These are phyloP conservation scores for Leishmania braziliensis DNA, from an alignment of 208 protist species.

Conservation along the genomic window DNA sequence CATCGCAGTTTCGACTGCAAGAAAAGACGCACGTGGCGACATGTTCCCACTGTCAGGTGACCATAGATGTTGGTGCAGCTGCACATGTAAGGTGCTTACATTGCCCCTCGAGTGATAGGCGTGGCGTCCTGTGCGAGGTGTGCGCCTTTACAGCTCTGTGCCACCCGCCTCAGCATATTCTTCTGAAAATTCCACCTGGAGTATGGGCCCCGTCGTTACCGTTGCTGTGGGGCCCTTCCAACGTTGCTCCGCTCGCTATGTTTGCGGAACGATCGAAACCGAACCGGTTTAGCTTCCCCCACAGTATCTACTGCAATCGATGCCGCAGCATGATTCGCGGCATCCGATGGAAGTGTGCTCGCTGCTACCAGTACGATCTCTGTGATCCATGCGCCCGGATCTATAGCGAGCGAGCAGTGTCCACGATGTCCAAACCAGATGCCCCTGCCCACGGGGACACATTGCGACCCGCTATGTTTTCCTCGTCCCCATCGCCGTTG, in stretches of 20 bases:
- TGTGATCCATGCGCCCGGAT: slow-evolving; percentile 54
- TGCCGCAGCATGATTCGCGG: slow-evolving; percentile 63
- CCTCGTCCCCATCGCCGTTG: background rate
- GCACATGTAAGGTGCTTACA: slow-evolving; percentile 81
- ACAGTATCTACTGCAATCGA: slow-evolving; percentile 78
- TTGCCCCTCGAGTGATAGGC: slow-evolving; percentile 34
- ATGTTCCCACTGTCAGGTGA: slow-evolving; percentile 54
- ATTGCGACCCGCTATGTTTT: background rate
- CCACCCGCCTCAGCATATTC: slow-evolving; percentile 69
- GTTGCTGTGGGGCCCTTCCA: slow-evolving; percentile 83
- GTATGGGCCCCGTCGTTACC: slow-evolving; percentile 26
- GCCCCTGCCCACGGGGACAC: background rate
- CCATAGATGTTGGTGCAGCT: slow-evolving; percentile 48
- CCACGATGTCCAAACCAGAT: background rate
- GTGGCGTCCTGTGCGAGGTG: slow-evolving; percentile 26
- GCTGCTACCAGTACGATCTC: slow-evolving; percentile 82
- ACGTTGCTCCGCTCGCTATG: slow-evolving; percentile 56
- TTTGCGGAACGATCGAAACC: slow-evolving; percentile 48
- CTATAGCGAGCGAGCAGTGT: background rate
- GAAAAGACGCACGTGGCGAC: slow-evolving; percentile 40
- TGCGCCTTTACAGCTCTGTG: slow-evolving; percentile 25
- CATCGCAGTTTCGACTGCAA: slow-evolving; percentile 48
- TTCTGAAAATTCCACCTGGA: slow-evolving; percentile 56
- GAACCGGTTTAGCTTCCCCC: slow-evolving; percentile 47
- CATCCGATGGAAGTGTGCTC: slow-evolving; percentile 80